These are phyloP conservation scores for Sordariomycetes sp. DNA, from an alignment of 2,329 filamentous ascomycete species.

Conservation along the genomic window DNA sequence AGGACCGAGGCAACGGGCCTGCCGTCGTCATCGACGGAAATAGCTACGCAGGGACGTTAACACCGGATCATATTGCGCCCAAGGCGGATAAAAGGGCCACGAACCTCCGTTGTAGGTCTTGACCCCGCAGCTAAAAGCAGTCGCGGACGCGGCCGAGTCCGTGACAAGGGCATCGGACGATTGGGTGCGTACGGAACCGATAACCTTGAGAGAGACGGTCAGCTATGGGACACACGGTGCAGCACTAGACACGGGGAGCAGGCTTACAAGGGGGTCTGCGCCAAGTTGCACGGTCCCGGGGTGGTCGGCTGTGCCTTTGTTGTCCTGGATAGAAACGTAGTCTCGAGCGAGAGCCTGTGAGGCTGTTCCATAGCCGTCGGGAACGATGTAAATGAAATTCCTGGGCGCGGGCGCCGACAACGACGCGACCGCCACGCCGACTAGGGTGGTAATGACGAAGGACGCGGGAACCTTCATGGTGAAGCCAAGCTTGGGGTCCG, in stretches of 20 bases:
- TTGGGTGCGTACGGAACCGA: slow-evolving; percentile 11
- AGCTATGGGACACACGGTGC: not conserved
- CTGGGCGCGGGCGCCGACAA: slow-evolving; percentile 7
- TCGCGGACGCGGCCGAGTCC: slow-evolving; percentile 12
- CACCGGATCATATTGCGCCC: not conserved
- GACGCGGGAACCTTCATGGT: not conserved
- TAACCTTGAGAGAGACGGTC: slow-evolving; percentile 4
- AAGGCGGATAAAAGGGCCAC: not conserved
- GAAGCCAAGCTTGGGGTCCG: not conserved
- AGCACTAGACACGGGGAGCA: slow-evolving; percentile 2
- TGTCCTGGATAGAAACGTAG: slow-evolving; percentile 9
- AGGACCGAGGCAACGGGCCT: slow-evolving; percentile 11
- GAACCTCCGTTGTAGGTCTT: slow-evolving; percentile 13
- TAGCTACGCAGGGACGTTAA: slow-evolving; percentile 4
- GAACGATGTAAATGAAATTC: slow-evolving; percentile 20
- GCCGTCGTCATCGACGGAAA: slow-evolving; percentile 11
- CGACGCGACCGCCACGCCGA: not conserved
- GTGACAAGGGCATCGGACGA: slow-evolving; percentile 11
- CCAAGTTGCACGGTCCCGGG: slow-evolving; percentile 10
- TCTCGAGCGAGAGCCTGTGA: slow-evolving; percentile 16
- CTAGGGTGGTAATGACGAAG: not conserved
- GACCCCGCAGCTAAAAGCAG: slow-evolving; percentile 12
- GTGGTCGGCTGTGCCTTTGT: slow-evolving; percentile 7
- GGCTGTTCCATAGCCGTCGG: slow-evolving; percentile 16
- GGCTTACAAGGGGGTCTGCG: slow-evolving; percentile 10